Percentiles rank a stretch among this genome's conserved stretches.
phyloP scores from a whole-genome alignment of 2,329 filamentous ascomycete genomes.

The Rhynchosporium graminicola region DNA sequence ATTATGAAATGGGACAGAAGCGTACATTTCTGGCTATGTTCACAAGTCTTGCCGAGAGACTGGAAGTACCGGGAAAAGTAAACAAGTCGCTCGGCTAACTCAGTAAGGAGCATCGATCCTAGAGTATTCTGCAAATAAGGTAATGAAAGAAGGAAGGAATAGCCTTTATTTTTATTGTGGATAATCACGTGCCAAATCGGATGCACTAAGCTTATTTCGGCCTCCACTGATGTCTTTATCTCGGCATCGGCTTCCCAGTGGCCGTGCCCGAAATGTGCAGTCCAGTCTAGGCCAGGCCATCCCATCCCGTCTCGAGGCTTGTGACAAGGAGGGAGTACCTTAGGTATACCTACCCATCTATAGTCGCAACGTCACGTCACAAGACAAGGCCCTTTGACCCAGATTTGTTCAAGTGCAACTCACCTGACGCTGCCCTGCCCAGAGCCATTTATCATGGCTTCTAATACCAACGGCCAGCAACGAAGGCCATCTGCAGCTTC shows the following conservation, averaged over 20 bases:
- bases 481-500: constrained; percentile 37
- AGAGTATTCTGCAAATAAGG: not conserved
- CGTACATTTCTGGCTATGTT: not conserved
- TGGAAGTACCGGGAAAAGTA: not conserved
- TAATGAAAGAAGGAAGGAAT: no score
- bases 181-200: not conserved
- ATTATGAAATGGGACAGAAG: not conserved
- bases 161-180: no score
- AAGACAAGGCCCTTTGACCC: constrained; percentile 22
- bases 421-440: constrained; percentile 15
- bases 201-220: not conserved
- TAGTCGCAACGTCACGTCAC: constrained; percentile 25
- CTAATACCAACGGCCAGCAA: constrained; percentile 32
- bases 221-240: not conserved
- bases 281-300: not conserved
- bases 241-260: not conserved
- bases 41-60: not conserved
- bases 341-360: constrained; percentile 12
- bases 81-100: not conserved
- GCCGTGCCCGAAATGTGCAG: constrained; percentile 4
- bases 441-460: constrained; percentile 30
- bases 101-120: not conserved
- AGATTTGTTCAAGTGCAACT: not conserved
- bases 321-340: constrained; percentile 22
- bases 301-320: constrained; percentile 10